These are phyloP conservation scores for Xylariaceae sp. DNA, from an alignment of 2,329 filamentous ascomycete species.

Conservation along the genomic window DNA sequence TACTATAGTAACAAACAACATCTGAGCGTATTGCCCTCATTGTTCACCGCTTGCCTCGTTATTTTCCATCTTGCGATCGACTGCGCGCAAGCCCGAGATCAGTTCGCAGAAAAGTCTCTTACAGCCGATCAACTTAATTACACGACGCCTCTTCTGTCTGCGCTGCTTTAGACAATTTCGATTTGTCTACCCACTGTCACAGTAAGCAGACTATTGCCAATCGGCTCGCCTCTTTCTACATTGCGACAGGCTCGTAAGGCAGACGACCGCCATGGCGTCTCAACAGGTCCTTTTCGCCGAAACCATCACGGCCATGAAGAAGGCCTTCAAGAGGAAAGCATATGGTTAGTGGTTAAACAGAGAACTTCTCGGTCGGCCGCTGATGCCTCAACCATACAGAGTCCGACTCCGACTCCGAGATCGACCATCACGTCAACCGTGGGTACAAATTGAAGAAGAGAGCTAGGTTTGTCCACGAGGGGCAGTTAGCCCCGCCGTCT, in stretches of 20 bases:
- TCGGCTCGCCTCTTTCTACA: slow-evolving; percentile 2
- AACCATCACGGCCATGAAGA: slow-evolving; percentile 69
- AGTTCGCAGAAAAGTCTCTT: slow-evolving; percentile 3
- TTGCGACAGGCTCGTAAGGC: neutral
- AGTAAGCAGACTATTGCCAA: neutral
- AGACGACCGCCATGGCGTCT: slow-evolving; percentile 47
- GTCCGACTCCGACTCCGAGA: slow-evolving; percentile 75
- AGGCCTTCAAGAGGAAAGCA: slow-evolving; percentile 65
- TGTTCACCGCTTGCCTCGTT: slow-evolving; percentile 2
- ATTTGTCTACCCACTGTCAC: neutral
- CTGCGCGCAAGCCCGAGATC: slow-evolving; percentile 1
- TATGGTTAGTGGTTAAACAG: slow-evolving; percentile 52
- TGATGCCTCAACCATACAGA: slow-evolving; percentile 51
- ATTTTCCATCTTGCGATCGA: slow-evolving; percentile 22
- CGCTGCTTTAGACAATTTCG: neutral
- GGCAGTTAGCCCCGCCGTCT: slow-evolving; percentile 67
- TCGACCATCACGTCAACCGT: slow-evolving; percentile 71
- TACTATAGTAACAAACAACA: neutral
- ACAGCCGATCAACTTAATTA: neutral
- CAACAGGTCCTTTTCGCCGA: slow-evolving; percentile 67
- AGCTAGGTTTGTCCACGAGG: slow-evolving; percentile 70
- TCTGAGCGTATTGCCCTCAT: neutral
- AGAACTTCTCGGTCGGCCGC: slow-evolving; percentile 24
- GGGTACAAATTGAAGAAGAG: slow-evolving; percentile 79
- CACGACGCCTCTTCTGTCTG: neutral